Base-by-base conservation (phyloP, 306 rosid species). In the Cicer yamashitae region DNA sequence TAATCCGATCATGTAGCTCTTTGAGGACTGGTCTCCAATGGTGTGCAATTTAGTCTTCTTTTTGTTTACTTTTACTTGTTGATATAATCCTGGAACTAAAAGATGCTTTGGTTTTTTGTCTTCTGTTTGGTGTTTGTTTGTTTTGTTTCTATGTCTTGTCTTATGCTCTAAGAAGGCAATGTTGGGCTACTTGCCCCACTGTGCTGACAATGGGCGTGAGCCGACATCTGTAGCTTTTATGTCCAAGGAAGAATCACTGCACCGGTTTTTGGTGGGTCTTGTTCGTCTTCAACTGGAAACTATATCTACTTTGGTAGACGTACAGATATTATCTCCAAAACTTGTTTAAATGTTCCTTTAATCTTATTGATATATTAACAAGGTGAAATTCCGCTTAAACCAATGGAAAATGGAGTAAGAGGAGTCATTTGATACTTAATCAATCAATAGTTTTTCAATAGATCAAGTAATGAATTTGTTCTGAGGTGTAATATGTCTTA, bases 151-250 rank as follows among this genome's bases (percentile, higher is more conserved):
- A 76, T 94, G 96, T 94, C 88, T 81, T 89, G 89, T 94, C 88
- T 78, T 89, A 84, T 90, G 88, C 88, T 91, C 91, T 92, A 83
- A 94, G 99, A 94, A 89, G 99, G 91, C 96, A 92, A 94, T 92
- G 96, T 91, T 90, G 96, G 96, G 91, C 93, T 86, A 91, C 96
- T 94, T 85, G 96, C 96, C 98, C 98, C 97, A 91, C 89, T 94
- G 96, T 90, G 98, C 93, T 91, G 97, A 91, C 97, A 88, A 90
- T 89, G 96, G 96, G 92, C 86, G 97, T 94, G 99, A 92, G 97
- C 99, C 86, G 97, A 90, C 96, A 79, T 88, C 97, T 89, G 93
- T 94, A 89, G 99, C 99, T 94, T 90, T 94, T 85, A 89, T 90
- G 88, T 89, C 89, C 98, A 86, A 80, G 97, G 92, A 92, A 96